Evolutionary conservation across 352 stramenopile species (phyloP), one percentile per base, ranked within the genome.

Genomic region (Thalassiosira livingstoniorum): DNA sequence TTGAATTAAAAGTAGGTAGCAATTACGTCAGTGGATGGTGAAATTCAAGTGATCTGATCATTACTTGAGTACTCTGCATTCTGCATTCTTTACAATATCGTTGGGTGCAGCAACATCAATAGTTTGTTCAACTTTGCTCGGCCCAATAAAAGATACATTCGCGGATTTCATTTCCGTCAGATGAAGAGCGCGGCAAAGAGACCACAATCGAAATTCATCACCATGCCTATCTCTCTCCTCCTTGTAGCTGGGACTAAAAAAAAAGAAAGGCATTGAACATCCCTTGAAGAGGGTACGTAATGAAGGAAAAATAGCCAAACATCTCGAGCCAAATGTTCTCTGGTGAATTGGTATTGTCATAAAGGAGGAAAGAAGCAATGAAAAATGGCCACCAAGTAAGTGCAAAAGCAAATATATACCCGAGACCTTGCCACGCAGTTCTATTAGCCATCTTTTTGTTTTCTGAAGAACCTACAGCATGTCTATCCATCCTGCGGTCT

Each of bases 391-490:
- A 37, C 63, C 63, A 72, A 35, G 43, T 31, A 39, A 72, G 21
- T 61, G 54, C 43, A 43, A 72, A 72, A 29, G 63, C 43, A 47
- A 61, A 23, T 47, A 45, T 72, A 32, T 61, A 72, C 63, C 63
- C 58, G 47, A 72, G 45, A 21, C 63, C 63, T 61, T 72, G 63
- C 43, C 42, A 72, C n/a, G 37, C 61, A 2, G 27, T 43, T 29
- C 29, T 58, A 45, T 13, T 72, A 4, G 45, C 45, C 18, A n/a
- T 42, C 58, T 25, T 29, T 29, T 29, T 47, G 39, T 25, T 29
- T 27, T 58, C 45, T 11, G 4, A 37, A 58, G 35, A 32, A 29
- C 10, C 18, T 7, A 27, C 37, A 25, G 37, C 10, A 15, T 32
- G 5, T 57, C 34, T 51, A 25, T 35, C 53, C 47, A 64, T 74